Percentiles rank a stretch among this genome's conserved stretches.
Conservation (phyloP, 176 grass and related monocot species). For the Bonia amplexicaulis region DNA sequence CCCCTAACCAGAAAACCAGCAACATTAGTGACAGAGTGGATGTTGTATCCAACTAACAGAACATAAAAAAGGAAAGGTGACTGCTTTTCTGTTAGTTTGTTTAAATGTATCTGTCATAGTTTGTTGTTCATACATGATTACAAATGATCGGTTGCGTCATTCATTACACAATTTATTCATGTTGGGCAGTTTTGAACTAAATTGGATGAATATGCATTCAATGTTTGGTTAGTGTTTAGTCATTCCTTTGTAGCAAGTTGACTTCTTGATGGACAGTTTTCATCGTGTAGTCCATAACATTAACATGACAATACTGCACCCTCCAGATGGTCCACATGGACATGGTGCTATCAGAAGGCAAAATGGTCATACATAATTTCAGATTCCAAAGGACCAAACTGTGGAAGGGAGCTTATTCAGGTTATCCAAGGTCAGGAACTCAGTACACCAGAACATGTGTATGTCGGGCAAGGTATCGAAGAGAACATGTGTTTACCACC, state of each 20-base stretch:
- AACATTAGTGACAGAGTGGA: neutral
- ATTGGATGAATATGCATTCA: conserved; percentile 1
- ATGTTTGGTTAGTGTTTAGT: neutral
- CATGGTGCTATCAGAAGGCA: neutral
- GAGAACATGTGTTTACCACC: neutral
- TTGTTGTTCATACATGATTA: neutral
- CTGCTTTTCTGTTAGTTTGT: neutral
- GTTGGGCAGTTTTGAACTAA: neutral
- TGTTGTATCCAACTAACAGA: neutral
- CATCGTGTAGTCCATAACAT: neutral
- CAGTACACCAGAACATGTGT: neutral
- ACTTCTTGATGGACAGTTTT: neutral
- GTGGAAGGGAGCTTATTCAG: neutral
- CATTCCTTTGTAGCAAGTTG: neutral
- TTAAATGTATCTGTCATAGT: neutral
- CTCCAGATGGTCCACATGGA: neutral
- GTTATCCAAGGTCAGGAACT: neutral
- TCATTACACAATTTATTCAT: neutral
- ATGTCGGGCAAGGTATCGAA: neutral
- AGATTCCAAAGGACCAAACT: neutral
- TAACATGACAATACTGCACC: neutral
- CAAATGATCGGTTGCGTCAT: neutral
- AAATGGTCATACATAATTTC: neutral
- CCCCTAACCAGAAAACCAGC: neutral
- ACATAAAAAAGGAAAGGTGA: neutral